Evolutionary conservation across 768 basidiomycete species (phyloP).

Genomic region (Trametes sanguinea): DNA sequence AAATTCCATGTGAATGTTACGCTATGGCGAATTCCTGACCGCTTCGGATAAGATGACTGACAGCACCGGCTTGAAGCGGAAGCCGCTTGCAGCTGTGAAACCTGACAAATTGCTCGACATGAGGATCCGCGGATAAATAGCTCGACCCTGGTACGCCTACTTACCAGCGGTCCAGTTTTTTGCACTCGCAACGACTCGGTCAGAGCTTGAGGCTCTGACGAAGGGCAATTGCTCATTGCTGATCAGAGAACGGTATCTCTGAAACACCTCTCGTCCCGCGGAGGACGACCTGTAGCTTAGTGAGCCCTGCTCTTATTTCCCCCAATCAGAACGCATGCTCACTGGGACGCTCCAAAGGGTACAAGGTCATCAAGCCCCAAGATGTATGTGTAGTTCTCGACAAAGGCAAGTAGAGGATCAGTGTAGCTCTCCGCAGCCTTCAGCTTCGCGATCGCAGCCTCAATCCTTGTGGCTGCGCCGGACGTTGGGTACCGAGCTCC

Average conservation of each 20-base stretch:
- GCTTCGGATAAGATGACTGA: slow-evolving; percentile 61
- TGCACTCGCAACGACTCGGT: slow-evolving; percentile 67
- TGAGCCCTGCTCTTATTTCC: not conserved
- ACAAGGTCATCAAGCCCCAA: slow-evolving; percentile 60
- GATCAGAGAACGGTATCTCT: slow-evolving; percentile 56
- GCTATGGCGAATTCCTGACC: slow-evolving; percentile 35
- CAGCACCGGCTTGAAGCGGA: slow-evolving; percentile 47
- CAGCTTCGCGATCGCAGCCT: slow-evolving; percentile 53
- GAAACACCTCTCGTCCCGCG: slow-evolving; percentile 51
- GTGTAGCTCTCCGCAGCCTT: slow-evolving; percentile 45
- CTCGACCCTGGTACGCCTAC: not conserved
- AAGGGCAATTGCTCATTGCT: slow-evolving; percentile 49
- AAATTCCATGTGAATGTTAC: not conserved
- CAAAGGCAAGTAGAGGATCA: slow-evolving; percentile 53
- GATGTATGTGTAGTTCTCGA: slow-evolving; percentile 57
- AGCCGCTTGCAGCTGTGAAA: slow-evolving; percentile 55
- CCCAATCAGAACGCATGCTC: slow-evolving; percentile 25
- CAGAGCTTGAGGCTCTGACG: slow-evolving; percentile 50
- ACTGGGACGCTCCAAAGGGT: slow-evolving; percentile 70
- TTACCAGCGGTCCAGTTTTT: slow-evolving; percentile 69
- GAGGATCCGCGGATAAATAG: not conserved
- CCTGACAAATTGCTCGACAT: slow-evolving; percentile 35
- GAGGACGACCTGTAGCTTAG: slow-evolving; percentile 43
- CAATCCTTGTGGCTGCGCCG: slow-evolving; percentile 46
- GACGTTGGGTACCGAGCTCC: slow-evolving; percentile 76